These are phyloP conservation scores for Podila clonocystis DNA, from an alignment of 192 early-diverging fungal genomes.

Conservation along the genomic window DNA sequence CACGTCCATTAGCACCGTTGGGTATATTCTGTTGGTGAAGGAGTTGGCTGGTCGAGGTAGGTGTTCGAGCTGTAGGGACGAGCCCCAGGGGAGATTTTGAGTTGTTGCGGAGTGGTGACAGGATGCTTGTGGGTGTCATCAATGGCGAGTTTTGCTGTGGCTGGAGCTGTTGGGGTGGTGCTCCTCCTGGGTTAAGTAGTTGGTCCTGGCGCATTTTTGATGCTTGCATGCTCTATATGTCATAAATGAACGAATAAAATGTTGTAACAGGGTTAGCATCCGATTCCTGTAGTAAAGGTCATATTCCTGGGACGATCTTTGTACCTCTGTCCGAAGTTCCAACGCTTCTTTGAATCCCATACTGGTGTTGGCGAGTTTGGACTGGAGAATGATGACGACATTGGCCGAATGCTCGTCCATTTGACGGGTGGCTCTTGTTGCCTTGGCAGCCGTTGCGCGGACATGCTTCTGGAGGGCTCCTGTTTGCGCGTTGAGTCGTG, in stretches of 20 bases:
- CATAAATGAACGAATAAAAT: too few relatives aligned
- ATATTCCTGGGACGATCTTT: neutral
- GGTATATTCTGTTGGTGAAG: conserved; percentile 33
- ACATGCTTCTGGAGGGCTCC: conserved; percentile 81
- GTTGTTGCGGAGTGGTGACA: conserved; percentile 45
- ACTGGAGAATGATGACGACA: conserved; percentile 91
- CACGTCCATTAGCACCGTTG: conserved; percentile 22
- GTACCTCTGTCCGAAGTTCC: conserved; percentile 82
- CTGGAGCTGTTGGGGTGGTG: neutral
- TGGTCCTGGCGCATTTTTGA: conserved; percentile 48
- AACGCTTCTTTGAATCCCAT: conserved; percentile 96
- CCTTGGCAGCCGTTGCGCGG: conserved; percentile 65
- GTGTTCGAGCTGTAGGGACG: conserved; percentile 36
- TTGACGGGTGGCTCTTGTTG: conserved; percentile 76
- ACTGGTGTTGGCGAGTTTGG: conserved; percentile 89
- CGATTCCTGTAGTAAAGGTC: neutral
- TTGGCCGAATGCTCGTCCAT: conserved; percentile 92
- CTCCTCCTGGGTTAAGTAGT: conserved; percentile 12
- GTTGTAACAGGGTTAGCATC: neutral
- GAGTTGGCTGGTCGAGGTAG: conserved; percentile 18
- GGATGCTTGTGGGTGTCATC: conserved; percentile 26
- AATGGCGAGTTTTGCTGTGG: conserved; percentile 9
- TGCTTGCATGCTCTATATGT: conserved; percentile 22
- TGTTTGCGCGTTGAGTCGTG: conserved; percentile 92
- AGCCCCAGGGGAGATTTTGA: conserved; percentile 39